Base-by-base conservation (phyloP, 495 filamentous ascomycete genomes). In the Beverwykella pulmonaria region DNA sequence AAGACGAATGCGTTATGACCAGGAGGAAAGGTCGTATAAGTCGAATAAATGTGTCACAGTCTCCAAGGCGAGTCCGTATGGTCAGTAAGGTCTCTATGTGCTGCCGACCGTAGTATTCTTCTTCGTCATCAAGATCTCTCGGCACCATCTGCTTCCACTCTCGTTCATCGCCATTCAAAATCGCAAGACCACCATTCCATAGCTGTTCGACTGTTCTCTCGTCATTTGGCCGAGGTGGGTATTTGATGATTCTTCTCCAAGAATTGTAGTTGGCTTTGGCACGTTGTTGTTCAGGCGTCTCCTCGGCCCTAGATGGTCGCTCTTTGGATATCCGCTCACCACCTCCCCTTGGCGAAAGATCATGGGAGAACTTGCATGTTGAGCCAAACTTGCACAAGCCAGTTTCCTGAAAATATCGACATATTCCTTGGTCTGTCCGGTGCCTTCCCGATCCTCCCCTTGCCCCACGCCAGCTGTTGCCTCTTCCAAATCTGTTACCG, bases 341-440 rank as follows among this genome's bases (percentile, higher is more conserved):
- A n/a, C n/a, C 34, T 46, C 22, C 23, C 34, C 23, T n/a, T 12
- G 55, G 17, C 3, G 22, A 25, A 15, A 59, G 32, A 25, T 61
- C 41, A 23, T 61, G 59, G 27, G 59, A 61, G 30, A 61, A 61
- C 44, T 53, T 50, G 59, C 59, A 61, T 32, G 10, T 30, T 52
- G 44, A 6, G 9, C 46, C 59, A 25, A 52, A 61, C 23, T 36
- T 50, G 32, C 59, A 61, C 6, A 10, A 9, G 8, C 59, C 59
- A 61, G 8, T 61, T n/a, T 34, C 2, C 23, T 22, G 47, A 25
- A 52, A 61, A n/a, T 52, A 19, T 32, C 14, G 47, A 36, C 59
- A 61, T 12, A 59, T 27, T 46, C 34, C 34, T 8, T 22, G 30
- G 53, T 50, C 25, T 53, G 50, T 23, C 19, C 10, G 12, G 25